A percentile compares a stretch with the other conserved stretches of the same genome.
phyloP scores from a whole-genome alignment of 495 filamentous ascomycete species.

The Saxophila tyrrhenica region DNA sequence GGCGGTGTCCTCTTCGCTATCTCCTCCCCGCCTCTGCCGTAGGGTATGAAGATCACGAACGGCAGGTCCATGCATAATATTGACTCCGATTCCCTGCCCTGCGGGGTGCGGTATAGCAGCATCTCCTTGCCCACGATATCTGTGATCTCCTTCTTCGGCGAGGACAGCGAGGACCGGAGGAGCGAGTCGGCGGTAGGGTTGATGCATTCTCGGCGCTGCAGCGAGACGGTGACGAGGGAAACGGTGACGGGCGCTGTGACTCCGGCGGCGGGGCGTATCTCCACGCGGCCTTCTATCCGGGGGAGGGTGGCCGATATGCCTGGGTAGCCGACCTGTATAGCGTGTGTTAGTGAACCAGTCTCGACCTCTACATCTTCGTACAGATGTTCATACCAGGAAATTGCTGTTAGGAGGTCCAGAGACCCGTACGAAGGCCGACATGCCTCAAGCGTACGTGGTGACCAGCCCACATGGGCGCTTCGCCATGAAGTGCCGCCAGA shows the following conservation, averaged over 20 bases:
- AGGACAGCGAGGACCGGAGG: slow-evolving; percentile 81
- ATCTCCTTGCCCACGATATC: slow-evolving; percentile 95
- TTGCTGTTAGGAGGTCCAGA: slow-evolving; percentile 95
- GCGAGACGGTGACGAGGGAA: slow-evolving; percentile 86
- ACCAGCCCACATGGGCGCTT: slow-evolving; percentile 23
- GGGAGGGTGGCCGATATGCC: slow-evolving; percentile 97
- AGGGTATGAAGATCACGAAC: slow-evolving; percentile 94
- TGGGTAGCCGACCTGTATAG: slow-evolving; percentile 65
- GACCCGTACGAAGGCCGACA: slow-evolving; percentile 92
- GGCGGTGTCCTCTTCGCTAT: slow-evolving; percentile 79
- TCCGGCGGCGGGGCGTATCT: slow-evolving; percentile 77
- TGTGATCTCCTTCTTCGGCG: slow-evolving; percentile 79
- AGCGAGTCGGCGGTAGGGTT: slow-evolving; percentile 91
- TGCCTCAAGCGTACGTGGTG: slow-evolving; percentile 23
- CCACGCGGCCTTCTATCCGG: slow-evolving; percentile 93
- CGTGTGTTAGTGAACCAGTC: background rate
- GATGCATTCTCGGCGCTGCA: slow-evolving; percentile 89
- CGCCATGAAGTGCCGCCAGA: slow-evolving; percentile 6
- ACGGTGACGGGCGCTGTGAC: slow-evolving; percentile 78
- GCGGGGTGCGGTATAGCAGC: slow-evolving; percentile 73
- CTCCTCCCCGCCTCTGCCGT: slow-evolving; percentile 79
- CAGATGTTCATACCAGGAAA: slow-evolving; percentile 57
- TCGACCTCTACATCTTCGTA: slow-evolving; percentile 19
- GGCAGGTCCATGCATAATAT: slow-evolving; percentile 96
- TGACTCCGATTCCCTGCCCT: slow-evolving; percentile 72